Evolutionary conservation across 495 filamentous ascomycete genomes (phyloP).

Genomic region (Lepraria neglecta): DNA sequence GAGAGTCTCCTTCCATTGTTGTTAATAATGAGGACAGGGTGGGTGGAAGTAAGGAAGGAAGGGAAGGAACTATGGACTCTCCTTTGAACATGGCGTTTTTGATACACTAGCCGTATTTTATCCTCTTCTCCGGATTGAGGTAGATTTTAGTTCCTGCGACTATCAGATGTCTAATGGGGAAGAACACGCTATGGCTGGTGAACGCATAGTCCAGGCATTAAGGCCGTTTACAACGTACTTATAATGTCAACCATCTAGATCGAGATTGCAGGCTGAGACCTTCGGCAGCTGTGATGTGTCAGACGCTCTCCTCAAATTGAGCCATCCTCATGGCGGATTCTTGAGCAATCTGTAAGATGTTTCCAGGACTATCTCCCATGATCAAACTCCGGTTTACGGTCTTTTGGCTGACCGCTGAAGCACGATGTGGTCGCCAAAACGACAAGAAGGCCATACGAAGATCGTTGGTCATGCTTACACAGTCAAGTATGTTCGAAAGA

Average conservation of each 20-base stretch:
- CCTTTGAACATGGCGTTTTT: too few species aligned
- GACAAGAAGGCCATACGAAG: conserved; percentile 46
- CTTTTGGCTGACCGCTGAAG: background rate
- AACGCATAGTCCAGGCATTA: conserved; percentile 30
- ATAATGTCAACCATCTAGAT: background rate
- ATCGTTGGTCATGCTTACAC: conserved; percentile 55
- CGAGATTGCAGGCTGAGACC: background rate
- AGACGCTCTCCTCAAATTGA: conserved; percentile 45
- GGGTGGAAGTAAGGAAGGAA: too few species aligned
- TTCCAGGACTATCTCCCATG: background rate
- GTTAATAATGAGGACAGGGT: background rate
- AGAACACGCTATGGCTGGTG: conserved; percentile 7
- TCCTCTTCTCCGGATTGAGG: background rate
- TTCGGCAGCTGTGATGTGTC: conserved; percentile 24
- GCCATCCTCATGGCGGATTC: conserved; percentile 50
- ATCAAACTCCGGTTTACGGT: background rate
- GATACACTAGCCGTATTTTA: background rate
- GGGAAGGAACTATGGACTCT: too few species aligned
- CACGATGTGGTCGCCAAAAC: conserved; percentile 51
- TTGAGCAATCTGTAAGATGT: conserved; percentile 40
- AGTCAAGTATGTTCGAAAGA: conserved; percentile 46
- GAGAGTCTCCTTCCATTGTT: background rate
- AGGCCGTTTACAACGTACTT: conserved; percentile 40
- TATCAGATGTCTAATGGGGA: background rate
- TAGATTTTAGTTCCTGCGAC: too few species aligned